Base-by-base conservation (phyloP, 2,329 filamentous ascomycete genomes). In the Clonostachys chloroleuca region DNA sequence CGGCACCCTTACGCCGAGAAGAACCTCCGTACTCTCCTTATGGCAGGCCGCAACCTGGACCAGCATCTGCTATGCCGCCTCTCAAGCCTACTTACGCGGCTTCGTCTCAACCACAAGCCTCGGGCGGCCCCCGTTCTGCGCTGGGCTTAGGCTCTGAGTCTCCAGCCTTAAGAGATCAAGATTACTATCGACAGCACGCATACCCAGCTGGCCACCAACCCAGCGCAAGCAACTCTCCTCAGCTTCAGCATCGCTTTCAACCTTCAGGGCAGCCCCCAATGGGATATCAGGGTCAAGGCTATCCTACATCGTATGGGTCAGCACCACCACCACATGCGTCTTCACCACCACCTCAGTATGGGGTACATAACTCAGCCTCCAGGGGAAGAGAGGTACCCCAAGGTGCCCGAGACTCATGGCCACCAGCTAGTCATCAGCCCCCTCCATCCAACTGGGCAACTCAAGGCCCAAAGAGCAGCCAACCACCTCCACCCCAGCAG, bases 341-440 rank as follows among this genome's bases (percentile, higher is more conserved):
- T n/a, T 76, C 77, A 7, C 73, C 78, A n/a, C 70, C 75, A n/a
- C 70, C 74, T 17, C 79, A 81, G 52, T 83, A 82, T 48, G 65
- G 70, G 1, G 59, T 68, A 10, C 77, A 81, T 56, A 65, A 68
- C n/a, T 56, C 70, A 18, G 59, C 65, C 13, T 57, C 72, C 12
- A 67, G 72, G 30, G 62, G 67, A 12, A 70, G 74, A 17, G 76
- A 80, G 42, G 52, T 61, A 14, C 56, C 70, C 0, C 65, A 56
- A 45, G 59, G 49, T 60, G 68, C 69, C 40, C 61, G 63, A 42
- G 65, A 67, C 35, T 53, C 67, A 8, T 69, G 69, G 56, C 68
- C 57, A 17, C 62, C 61, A 2, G 60, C 60, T 17, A 62, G 63
- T 49, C 43, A 59, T 45, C 47, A 53, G 36, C 54, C 54, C 40